Evolutionary conservation across 495 filamentous ascomycete genomes (phyloP).

Genomic region (Mycothermus thermophilus): DNA sequence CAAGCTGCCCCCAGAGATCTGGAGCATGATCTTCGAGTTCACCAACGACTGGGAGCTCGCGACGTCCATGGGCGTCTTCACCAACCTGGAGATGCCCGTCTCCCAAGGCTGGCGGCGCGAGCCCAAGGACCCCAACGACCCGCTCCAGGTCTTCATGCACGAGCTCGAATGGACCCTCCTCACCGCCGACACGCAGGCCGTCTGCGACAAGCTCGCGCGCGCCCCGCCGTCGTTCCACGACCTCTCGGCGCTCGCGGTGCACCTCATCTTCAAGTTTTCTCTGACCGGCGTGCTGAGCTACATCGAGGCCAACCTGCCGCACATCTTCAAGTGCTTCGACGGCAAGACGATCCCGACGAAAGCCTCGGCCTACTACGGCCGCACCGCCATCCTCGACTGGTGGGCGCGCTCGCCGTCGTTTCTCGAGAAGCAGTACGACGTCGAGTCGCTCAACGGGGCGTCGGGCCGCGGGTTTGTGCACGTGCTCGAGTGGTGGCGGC

Average conservation of each 20-base stretch:
- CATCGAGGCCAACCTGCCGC: constrained; percentile 61
- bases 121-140: constrained; percentile 27
- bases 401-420: constrained; percentile 58
- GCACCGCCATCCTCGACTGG: constrained; percentile 74
- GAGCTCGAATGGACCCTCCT: constrained; percentile 72
- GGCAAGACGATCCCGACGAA: constrained; percentile 72
- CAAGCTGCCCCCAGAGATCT: constrained; percentile 65
- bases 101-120: constrained; percentile 46
- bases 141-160: constrained; percentile 39
- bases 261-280: constrained; percentile 82
- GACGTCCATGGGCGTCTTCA: constrained; percentile 62
- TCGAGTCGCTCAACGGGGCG: constrained; percentile 76
- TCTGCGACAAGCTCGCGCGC: constrained; percentile 51
- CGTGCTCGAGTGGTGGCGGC: constrained; percentile 84
- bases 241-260: constrained; percentile 66
- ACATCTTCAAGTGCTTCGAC: constrained; percentile 72
- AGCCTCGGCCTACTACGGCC: constrained; percentile 74
- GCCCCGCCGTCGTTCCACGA: constrained; percentile 53
- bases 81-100: constrained; percentile 54
- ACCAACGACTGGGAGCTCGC: constrained; percentile 83
- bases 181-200: constrained; percentile 48
- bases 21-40: constrained; percentile 74
- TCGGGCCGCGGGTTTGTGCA: constrained; percentile 69
- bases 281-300: constrained; percentile 65
- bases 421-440: constrained; percentile 56